Percentiles rank a stretch among this genome's conserved stretches.
Conservation (phyloP, 1,284 basidiomycete genomes). For the Hortiboletus rubellus region DNA sequence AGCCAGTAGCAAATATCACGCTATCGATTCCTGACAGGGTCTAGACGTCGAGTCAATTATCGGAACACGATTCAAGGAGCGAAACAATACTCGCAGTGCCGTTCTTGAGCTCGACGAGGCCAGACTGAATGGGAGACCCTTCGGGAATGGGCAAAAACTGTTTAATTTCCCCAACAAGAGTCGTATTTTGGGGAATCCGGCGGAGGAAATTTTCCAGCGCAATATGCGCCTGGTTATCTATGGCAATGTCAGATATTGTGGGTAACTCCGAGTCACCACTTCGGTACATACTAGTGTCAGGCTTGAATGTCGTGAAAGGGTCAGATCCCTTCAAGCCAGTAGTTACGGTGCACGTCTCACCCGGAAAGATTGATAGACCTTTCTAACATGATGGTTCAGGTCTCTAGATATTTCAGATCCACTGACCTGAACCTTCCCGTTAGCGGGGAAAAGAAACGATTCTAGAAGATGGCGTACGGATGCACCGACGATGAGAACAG, state of each 20-base stretch:
- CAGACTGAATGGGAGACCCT: slow-evolving; percentile 14
- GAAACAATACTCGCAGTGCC: slow-evolving; percentile 6
- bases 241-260: not conserved
- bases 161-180: slow-evolving; percentile 19
- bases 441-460: not conserved
- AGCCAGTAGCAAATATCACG: slow-evolving; percentile 13
- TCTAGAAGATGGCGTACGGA: not conserved
- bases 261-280: not conserved
- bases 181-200: slow-evolving; percentile 13
- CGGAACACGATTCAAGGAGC: not conserved
- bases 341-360: slow-evolving; percentile 1
- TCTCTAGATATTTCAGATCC: slow-evolving; percentile 21
- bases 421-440: slow-evolving; percentile 5
- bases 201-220: not conserved
- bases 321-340: not conserved
- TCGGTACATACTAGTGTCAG: slow-evolving; percentile 2
- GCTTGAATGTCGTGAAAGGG: not conserved
- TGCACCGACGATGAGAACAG: slow-evolving; percentile 49
- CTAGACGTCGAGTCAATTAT: not conserved
- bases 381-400: slow-evolving; percentile 7
- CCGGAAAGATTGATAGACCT: slow-evolving; percentile 17
- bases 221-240: not conserved
- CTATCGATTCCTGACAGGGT: slow-evolving; percentile 15
- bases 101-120: slow-evolving; percentile 14
- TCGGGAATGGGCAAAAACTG: slow-evolving; percentile 10